phyloP scores from a whole-genome alignment of 1,284 basidiomycete species.

The Taiwanofungus camphoratus region DNA sequence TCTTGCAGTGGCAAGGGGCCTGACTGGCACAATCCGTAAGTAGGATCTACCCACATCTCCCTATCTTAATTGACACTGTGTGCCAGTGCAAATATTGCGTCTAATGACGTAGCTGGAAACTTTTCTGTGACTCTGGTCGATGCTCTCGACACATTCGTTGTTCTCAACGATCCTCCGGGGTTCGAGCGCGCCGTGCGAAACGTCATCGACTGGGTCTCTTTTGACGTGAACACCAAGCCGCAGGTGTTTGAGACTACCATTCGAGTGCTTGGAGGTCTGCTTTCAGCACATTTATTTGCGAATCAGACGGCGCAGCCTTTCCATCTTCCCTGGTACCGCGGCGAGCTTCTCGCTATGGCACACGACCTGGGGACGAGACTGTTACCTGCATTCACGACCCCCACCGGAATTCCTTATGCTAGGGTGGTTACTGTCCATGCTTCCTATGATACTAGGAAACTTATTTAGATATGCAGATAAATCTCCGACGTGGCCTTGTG shows the following conservation, averaged over 20 bases:
- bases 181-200: slow-evolving; percentile 75
- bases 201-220: slow-evolving; percentile 73
- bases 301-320: slow-evolving; percentile 59
- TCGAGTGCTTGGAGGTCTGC: slow-evolving; percentile 80
- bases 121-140: slow-evolving; percentile 81
- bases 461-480: slow-evolving; percentile 45
- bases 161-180: slow-evolving; percentile 65
- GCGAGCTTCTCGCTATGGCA: slow-evolving; percentile 74
- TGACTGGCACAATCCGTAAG: slow-evolving; percentile 74
- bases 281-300: slow-evolving; percentile 83
- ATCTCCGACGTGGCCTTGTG: slow-evolving; percentile 66
- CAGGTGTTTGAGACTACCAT: slow-evolving; percentile 93
- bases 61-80: slow-evolving; percentile 5
- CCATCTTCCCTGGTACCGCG: slow-evolving; percentile 70
- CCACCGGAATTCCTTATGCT: slow-evolving; percentile 86
- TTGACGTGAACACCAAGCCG: slow-evolving; percentile 85
- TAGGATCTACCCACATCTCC: no score
- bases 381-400: slow-evolving; percentile 83
- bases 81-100: slow-evolving; percentile 57
- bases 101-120: slow-evolving; percentile 85
- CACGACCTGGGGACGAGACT: slow-evolving; percentile 80
- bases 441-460: slow-evolving; percentile 10
- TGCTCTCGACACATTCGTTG: slow-evolving; percentile 75
- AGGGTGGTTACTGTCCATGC: slow-evolving; percentile 43
- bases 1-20: slow-evolving; percentile 80